Percentiles rank a stretch among this genome's conserved stretches.
These are phyloP conservation scores for Calocybe gangraenosa DNA, from an alignment of 768 basidiomycete species.

Conservation along the genomic window DNA sequence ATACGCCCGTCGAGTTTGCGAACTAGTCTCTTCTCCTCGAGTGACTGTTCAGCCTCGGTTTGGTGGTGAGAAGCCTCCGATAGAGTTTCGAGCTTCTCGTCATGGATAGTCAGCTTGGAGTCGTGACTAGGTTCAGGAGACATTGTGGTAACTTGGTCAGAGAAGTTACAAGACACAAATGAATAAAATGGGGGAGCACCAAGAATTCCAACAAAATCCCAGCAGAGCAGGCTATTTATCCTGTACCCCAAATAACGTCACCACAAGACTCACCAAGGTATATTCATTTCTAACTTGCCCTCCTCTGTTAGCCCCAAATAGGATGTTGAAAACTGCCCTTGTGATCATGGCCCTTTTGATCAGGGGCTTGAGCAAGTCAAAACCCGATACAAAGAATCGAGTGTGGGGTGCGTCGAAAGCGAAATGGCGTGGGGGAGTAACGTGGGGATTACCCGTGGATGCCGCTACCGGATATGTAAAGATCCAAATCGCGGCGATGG, in stretches of 20 bases:
- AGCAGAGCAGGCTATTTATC: constrained; percentile 8
- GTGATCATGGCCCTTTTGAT: constrained; percentile 18
- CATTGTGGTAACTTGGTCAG: constrained; percentile 3
- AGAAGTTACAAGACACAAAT: neutral
- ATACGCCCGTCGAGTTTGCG: constrained; percentile 66
- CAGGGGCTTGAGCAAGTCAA: constrained; percentile 5
- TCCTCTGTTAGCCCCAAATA: constrained; percentile 16
- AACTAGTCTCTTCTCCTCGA: constrained; percentile 35
- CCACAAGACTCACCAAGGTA: constrained; percentile 24
- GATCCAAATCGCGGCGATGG: neutral
- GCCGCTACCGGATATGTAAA: constrained; percentile 4
- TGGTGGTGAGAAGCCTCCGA: constrained; percentile 16
- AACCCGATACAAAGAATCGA: neutral
- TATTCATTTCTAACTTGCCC: constrained; percentile 18
- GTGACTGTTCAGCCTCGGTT: constrained; percentile 5
- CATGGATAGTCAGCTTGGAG: constrained; percentile 11
- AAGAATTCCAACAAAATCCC: constrained; percentile 3
- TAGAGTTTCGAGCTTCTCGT: constrained; percentile 28
- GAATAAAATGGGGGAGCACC: constrained; percentile 5
- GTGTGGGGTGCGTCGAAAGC: constrained; percentile 4
- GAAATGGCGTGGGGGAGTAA: constrained; percentile 2
- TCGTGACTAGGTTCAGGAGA: constrained; percentile 11
- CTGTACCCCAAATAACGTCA: constrained; percentile 13
- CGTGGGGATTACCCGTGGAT: constrained; percentile 9
- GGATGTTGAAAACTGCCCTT: constrained; percentile 16